phyloP scores from a whole-genome alignment of 1,284 basidiomycete species.

The Rhodotorula sp. region DNA sequence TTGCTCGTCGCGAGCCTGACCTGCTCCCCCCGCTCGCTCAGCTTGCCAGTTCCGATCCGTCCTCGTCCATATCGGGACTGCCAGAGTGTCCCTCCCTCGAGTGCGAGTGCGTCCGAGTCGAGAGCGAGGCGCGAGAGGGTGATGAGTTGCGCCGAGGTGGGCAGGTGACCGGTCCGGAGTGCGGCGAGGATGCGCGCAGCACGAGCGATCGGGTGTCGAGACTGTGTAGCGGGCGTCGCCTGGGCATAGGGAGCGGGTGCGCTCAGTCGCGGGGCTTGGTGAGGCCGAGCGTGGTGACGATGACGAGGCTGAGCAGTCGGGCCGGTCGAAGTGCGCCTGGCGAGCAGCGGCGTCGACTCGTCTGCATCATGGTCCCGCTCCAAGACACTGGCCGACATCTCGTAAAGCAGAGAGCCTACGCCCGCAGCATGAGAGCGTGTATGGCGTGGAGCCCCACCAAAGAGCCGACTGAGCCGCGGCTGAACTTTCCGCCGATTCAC shows the following conservation, averaged over 20 bases:
- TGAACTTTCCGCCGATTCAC: no score
- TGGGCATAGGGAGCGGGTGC: no score
- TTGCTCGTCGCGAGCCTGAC: conserved; percentile 9
- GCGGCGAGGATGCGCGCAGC: not conserved
- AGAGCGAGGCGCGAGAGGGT: not conserved
- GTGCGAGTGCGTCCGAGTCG: not conserved
- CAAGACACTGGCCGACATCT: no score
- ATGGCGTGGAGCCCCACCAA: no score
- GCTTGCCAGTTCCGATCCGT: not conserved
- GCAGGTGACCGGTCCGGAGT: conserved; percentile 18
- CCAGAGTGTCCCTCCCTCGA: not conserved
- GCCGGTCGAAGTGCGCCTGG: not conserved
- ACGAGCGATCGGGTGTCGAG: not conserved
- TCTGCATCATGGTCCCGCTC: no score
- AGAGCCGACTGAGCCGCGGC: no score
- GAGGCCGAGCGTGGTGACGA: not conserved
- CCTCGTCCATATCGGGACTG: conserved; percentile 5
- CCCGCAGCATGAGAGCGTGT: no score
- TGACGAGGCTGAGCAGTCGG: not conserved
- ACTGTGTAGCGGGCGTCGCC: no score
- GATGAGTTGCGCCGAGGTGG: conserved; percentile 12
- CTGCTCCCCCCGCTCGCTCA: conserved; percentile 13
- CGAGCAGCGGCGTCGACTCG: no score
- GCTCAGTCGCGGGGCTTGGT: no score
- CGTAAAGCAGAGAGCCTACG: no score